These are phyloP conservation scores for Trichoderma sp. DNA, from an alignment of 2,329 filamentous ascomycete species.

Conservation along the genomic window DNA sequence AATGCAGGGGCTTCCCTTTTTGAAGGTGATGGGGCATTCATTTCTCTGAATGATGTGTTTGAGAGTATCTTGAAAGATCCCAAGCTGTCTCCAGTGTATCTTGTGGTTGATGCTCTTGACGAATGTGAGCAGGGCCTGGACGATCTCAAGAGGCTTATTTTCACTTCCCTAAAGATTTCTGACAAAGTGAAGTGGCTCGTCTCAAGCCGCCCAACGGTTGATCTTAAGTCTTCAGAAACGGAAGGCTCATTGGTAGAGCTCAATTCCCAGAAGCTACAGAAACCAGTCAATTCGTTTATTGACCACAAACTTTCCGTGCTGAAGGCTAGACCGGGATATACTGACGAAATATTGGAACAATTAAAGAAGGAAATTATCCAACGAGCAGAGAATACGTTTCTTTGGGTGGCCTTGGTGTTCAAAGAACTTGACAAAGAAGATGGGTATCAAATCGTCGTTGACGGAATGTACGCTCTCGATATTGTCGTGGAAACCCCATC, in stretches of 20 bases:
- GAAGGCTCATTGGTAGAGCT: conserved; percentile 42
- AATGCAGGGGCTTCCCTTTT: conserved; percentile 41
- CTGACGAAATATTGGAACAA: not conserved
- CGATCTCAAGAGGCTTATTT: conserved; percentile 42
- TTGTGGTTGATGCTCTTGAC: conserved; percentile 55
- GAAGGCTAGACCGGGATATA: not conserved
- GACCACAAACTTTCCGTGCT: conserved; percentile 38
- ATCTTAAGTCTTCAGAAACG: conserved; percentile 40
- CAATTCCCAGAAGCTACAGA: conserved; percentile 42
- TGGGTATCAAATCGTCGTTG: not conserved
- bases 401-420: conserved; percentile 41
- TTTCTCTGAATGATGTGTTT: conserved; percentile 42
- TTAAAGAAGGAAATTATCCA: not conserved
- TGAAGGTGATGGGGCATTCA: conserved; percentile 43
- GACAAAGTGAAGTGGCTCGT: conserved; percentile 46
- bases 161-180: conserved; percentile 34
- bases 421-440: not conserved
- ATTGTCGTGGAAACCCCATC: conserved; percentile 31
- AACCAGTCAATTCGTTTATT: conserved; percentile 46
- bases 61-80: conserved; percentile 46
- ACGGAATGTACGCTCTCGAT: conserved; percentile 32
- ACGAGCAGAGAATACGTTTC: conserved; percentile 42
- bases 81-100: conserved; percentile 38
- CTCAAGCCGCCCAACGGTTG: conserved; percentile 43
- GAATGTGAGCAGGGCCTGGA: conserved; percentile 44